A percentile compares a stretch with the other conserved stretches of the same genome.
Evolutionary conservation across 768 basidiomycete genomes (phyloP).

Genomic region (Leccinum obscurum): DNA sequence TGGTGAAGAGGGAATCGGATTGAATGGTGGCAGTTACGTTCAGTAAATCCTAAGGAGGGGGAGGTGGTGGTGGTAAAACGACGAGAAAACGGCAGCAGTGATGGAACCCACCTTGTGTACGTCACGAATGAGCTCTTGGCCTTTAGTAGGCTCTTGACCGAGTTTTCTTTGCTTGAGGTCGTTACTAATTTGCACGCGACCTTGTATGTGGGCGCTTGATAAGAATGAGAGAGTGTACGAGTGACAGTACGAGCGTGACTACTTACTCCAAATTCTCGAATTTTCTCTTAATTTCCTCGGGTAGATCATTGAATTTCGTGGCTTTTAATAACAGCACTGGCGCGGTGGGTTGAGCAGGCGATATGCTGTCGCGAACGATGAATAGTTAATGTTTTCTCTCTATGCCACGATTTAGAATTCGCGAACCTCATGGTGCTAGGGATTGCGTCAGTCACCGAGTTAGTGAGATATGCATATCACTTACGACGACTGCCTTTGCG

Average conservation of each 20-base stretch:
- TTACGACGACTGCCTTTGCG: conserved; percentile 36
- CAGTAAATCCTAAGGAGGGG: conserved; percentile 56
- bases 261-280: conserved; percentile 74
- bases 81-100: neutral
- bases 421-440: conserved; percentile 31
- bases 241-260: neutral
- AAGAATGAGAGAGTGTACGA: neutral
- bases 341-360: conserved; percentile 31
- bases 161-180: conserved; percentile 75
- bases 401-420: neutral
- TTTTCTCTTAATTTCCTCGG: conserved; percentile 61
- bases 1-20: conserved; percentile 63
- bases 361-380: conserved; percentile 22
- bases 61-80: neutral
- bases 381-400: conserved; percentile 1
- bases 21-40: conserved; percentile 62
- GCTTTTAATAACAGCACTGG: conserved; percentile 40
- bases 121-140: conserved; percentile 63
- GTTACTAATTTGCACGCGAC: conserved; percentile 77
- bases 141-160: conserved; percentile 72
- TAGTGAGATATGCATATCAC: conserved; percentile 1
- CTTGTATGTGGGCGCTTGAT: conserved; percentile 67
- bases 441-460: neutral
- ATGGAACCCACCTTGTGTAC: conserved; percentile 58
- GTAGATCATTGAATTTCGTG: conserved; percentile 83